Conservation (phyloP, 2,329 filamentous ascomycete species). For the Fusarium drepaniforme region DNA sequence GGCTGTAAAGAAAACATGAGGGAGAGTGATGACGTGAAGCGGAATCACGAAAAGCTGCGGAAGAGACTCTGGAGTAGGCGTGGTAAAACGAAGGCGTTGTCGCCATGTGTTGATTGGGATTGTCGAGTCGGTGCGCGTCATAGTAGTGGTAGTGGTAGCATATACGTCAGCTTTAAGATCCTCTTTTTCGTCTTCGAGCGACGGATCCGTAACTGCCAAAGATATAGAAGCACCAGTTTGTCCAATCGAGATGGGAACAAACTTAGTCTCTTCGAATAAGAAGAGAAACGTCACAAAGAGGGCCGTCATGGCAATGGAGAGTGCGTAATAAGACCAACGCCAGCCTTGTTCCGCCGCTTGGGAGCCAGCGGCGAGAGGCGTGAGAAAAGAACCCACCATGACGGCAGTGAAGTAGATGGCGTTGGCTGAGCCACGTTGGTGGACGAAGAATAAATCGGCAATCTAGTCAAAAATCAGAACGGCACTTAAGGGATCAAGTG, state of each 20-base stretch:
- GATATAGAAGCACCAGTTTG: neutral
- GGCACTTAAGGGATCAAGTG: accelerated
- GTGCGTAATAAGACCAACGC: conserved; percentile 42
- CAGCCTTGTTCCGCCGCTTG: conserved; percentile 41
- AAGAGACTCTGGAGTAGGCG: conserved; percentile 33
- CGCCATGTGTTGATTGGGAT: conserved; percentile 36
- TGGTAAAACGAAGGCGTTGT: conserved; percentile 34
- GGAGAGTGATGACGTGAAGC: conserved; percentile 45
- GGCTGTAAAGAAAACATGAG: conserved; percentile 54
- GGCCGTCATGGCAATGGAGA: conserved; percentile 39
- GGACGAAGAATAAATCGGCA: conserved; percentile 50
- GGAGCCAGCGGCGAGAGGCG: conserved; percentile 46
- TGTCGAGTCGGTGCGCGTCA: neutral
- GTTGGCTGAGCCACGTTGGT: conserved; percentile 48
- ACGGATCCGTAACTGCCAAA: neutral
- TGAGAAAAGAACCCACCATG: conserved; percentile 47
- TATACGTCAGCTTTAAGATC: neutral
- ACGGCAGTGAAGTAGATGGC: conserved; percentile 48
- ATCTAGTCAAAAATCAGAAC: conserved; percentile 36
- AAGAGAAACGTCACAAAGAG: conserved; percentile 41
- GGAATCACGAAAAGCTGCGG: conserved; percentile 35
- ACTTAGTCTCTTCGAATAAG: conserved; percentile 48
- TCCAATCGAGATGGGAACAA: conserved; percentile 32
- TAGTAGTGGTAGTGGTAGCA: neutral
- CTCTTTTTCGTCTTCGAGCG: neutral